These are phyloP conservation scores for Penicillium samsonianum DNA, from an alignment of 495 filamentous ascomycete species.

Conservation along the genomic window DNA sequence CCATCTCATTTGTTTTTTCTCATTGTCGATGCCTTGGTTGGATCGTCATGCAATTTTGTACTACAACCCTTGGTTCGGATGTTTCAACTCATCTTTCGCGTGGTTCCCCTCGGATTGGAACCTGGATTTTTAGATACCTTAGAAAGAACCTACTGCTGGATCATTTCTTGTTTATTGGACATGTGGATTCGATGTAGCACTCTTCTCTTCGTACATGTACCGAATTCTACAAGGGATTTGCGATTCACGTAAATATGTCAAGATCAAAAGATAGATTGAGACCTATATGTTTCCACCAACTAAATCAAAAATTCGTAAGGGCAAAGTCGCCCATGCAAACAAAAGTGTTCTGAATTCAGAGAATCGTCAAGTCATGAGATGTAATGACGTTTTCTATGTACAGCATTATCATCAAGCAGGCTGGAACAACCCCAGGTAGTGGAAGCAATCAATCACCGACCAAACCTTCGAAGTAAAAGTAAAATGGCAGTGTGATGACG, in stretches of 20 bases:
- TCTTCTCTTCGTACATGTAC: not conserved
- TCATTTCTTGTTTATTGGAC: not conserved
- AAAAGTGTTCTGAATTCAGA: conserved; percentile 1
- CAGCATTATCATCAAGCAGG: conserved; percentile 23
- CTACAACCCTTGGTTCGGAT: conserved; percentile 10
- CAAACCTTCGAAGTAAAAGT: not conserved
- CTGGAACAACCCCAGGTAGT: not conserved
- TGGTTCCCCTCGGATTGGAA: not conserved
- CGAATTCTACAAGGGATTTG: not conserved
- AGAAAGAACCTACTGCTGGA: conserved; percentile 2
- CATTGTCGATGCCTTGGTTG: not conserved
- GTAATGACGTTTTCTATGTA: conserved; percentile 32
- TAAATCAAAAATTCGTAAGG: conserved; percentile 9
- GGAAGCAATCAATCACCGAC: conserved; percentile 3
- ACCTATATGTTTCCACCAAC: not conserved
- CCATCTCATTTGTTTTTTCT: not conserved
- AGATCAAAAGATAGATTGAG: not conserved
- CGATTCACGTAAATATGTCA: not conserved
- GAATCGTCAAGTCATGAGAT: conserved; percentile 20
- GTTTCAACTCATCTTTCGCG: conserved; percentile 1
- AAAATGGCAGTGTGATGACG: not conserved
- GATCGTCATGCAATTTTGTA: conserved; percentile 5
- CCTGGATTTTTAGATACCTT: not conserved
- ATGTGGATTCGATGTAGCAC: not conserved
- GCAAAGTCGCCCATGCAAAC: not conserved